These are phyloP conservation scores for Alternaria solani DNA, from an alignment of 2,329 filamentous ascomycete genomes.

Conservation along the genomic window DNA sequence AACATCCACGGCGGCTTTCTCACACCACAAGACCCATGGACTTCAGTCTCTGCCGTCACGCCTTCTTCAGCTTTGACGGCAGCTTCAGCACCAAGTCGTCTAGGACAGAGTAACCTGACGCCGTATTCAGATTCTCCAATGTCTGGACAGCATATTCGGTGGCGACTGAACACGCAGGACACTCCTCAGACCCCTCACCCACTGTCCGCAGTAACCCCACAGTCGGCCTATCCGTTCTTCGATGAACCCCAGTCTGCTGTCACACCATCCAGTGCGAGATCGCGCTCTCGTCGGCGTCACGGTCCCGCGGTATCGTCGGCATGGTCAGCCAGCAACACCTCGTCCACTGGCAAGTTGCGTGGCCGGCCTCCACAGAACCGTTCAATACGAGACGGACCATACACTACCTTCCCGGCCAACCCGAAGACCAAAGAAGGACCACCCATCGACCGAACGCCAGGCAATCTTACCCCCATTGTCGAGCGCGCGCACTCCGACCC, in stretches of 20 bases:
- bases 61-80: constrained; percentile 49
- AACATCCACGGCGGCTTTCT: constrained; percentile 56
- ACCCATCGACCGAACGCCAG: constrained; percentile 56
- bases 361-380: constrained; percentile 81
- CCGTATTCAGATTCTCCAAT: constrained; percentile 56
- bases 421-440: constrained; percentile 59
- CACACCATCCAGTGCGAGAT: constrained; percentile 66
- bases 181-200: constrained; percentile 76
- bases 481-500: constrained; percentile 54
- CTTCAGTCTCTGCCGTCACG: constrained; percentile 50
- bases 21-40: constrained; percentile 56
- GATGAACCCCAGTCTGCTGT: constrained; percentile 76
- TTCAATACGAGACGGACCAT: constrained; percentile 70
- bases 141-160: constrained; percentile 55
- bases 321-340: constrained; percentile 74
- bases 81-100: constrained; percentile 46
- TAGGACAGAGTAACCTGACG: constrained; percentile 45
- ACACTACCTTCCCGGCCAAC: constrained; percentile 73
- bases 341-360: constrained; percentile 73
- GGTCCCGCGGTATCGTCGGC: constrained; percentile 90
- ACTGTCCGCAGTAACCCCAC: constrained; percentile 78
- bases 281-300: constrained; percentile 69
- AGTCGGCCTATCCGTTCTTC: constrained; percentile 58
- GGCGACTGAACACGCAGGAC: constrained; percentile 64
- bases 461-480: constrained; percentile 54